Evolutionary conservation across 2,329 filamentous ascomycete species (phyloP).

Genomic region (Penicillium palitans): DNA sequence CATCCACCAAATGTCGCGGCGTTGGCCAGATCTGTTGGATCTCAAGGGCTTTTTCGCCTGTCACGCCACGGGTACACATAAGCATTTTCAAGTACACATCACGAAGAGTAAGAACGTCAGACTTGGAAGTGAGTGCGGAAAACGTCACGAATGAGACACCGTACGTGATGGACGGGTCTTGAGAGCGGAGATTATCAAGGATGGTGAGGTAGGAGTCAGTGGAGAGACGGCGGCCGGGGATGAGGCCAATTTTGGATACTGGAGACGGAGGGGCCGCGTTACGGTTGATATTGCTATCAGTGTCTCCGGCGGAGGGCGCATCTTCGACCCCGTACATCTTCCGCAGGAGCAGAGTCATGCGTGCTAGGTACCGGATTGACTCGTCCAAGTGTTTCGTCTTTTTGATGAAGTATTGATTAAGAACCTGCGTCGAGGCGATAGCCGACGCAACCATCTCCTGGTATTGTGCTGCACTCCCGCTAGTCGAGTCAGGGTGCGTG

Average conservation of each 20-base stretch:
- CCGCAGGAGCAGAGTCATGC: conserved; percentile 69
- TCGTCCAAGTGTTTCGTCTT: conserved; percentile 74
- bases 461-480: conserved; percentile 50
- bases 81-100: conserved; percentile 83
- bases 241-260: conserved; percentile 45
- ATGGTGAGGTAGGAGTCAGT: conserved; percentile 66
- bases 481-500: conserved; percentile 51
- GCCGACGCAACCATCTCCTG: conserved; percentile 70
- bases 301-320: not conserved
- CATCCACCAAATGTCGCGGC: conserved; percentile 68
- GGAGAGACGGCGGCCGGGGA: conserved; percentile 61
- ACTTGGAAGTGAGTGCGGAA: conserved; percentile 71
- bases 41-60: conserved; percentile 74
- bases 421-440: conserved; percentile 74
- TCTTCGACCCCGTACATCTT: conserved; percentile 54
- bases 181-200: conserved; percentile 59
- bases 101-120: conserved; percentile 68
- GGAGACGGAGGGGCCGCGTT: conserved; percentile 44
- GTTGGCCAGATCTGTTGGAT: conserved; percentile 79
- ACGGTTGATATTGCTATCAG: conserved; percentile 8
- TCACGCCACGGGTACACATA: conserved; percentile 75
- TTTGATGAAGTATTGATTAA: conserved; percentile 78
- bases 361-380: conserved; percentile 71
- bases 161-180: conserved; percentile 50
- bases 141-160: conserved; percentile 72